Base-by-base conservation (phyloP, 148 eudicot genomes). In the Fagopyrum homotropicum region DNA sequence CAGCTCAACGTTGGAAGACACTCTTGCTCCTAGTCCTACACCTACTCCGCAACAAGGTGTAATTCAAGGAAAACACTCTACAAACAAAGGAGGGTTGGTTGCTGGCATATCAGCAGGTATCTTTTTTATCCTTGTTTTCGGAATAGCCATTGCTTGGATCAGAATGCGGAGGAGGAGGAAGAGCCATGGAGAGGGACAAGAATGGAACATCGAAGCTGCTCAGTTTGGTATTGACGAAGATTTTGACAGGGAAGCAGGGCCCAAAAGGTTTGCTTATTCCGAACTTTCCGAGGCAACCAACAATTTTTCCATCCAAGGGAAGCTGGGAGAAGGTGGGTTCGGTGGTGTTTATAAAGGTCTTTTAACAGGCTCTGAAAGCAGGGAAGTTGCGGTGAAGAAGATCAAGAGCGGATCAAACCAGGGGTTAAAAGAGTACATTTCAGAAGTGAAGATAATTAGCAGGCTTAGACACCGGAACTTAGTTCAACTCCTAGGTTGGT, bases 401-500 rank as follows among this genome's bases (percentile, higher is more conserved):
- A 64, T 80, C 9, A 75, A 79, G 30, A 81, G 75, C 10, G 76
- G 79, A 15, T 79, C 82, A 29, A 81, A 4, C 54, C 77, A 79
- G 10, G 87, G 84, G 0, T 66, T 55, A 45, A 76, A 59, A 48
- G 77, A 79, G 59, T 78, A 56, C 72, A n/a, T 64, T 40, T 77
- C 81, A 0, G 85, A 83, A 48, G 81, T 83, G 30, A 83, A 80
- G 75, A 72, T 80, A 43, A 83, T 80, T 7, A 77, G 79, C 46
- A 30, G 56, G 52, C 44, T 77, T 22, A 77, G 84, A 55, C 84
- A 79, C 45, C 45, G 79, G 5, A 77, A 78, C 56, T 66, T 79
- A 26, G 83, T 81, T 49, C 83, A 80, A 9, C 85, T 85, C 43
- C 50, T 82, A 1, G 85, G 88, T 29, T 85, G 84, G 88, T 83